Conservation (phyloP, 805 yeast species). For the Starmerella asiatica region DNA sequence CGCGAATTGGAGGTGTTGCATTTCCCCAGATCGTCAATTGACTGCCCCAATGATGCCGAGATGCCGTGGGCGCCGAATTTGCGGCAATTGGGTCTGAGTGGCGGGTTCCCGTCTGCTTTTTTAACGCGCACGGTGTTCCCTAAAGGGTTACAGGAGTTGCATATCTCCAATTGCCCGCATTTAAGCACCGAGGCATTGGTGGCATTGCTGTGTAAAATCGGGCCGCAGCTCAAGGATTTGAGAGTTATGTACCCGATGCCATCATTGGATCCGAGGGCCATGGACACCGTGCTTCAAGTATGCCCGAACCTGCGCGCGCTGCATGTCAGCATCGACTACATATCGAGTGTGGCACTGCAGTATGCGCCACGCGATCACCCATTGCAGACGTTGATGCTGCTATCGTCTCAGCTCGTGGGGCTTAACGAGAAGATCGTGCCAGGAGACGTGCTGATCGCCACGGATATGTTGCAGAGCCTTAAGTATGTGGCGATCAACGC, state of each 20-base stretch:
- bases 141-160: slow-evolving; percentile 49
- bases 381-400: slow-evolving; percentile 50
- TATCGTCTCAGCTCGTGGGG: slow-evolving; percentile 74
- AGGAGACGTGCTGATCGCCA: slow-evolving; percentile 79
- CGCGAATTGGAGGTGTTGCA: slow-evolving; percentile 56
- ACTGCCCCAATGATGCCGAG: slow-evolving; percentile 37
- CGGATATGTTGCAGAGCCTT: slow-evolving; percentile 58
- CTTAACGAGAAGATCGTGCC: slow-evolving; percentile 75
- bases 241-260: slow-evolving; percentile 85
- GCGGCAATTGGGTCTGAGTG: slow-evolving; percentile 62
- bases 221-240: slow-evolving; percentile 48
- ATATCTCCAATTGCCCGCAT: slow-evolving; percentile 78
- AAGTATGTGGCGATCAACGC: slow-evolving; percentile 53
- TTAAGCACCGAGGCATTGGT: slow-evolving; percentile 54
- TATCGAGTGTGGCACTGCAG: slow-evolving; percentile 35
- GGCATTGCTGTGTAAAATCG: slow-evolving; percentile 47
- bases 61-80: slow-evolving; percentile 70
- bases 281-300: slow-evolving; percentile 58
- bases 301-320: slow-evolving; percentile 61
- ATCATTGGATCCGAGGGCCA: slow-evolving; percentile 47
- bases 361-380: slow-evolving; percentile 32
- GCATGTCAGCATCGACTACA: slow-evolving; percentile 68
- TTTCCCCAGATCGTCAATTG: slow-evolving; percentile 78
- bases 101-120: slow-evolving; percentile 79
- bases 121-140: slow-evolving; percentile 62